Evolutionary conservation across 345 rosid genomes (phyloP), one percentile per base, ranked within the genome.

Genomic region (Nasturtium officinale): DNA sequence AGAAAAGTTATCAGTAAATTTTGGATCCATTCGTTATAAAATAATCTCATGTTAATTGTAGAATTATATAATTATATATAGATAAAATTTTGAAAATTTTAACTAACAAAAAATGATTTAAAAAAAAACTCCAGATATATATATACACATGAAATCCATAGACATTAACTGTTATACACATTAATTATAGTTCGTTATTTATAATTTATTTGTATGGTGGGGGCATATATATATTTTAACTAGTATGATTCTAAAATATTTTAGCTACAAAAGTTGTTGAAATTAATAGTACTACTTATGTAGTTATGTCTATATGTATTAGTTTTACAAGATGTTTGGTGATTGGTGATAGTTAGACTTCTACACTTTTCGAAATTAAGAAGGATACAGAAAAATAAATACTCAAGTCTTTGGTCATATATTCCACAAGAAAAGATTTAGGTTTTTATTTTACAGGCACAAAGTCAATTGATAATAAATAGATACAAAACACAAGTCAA

Each of bases 391-490:
- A 46, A 40, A 52, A 74, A 60, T 30, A 42, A 51, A 46, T 75
- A 75, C 40, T 65, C 32, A 43, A 75, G 79, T 61, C 69, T 67
- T 43, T 16, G 64, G 70, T 68, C 65, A 5, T 61, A 68, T 62
- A 68, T 68, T 43, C 79, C 50, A 6, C 57, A 42, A 61, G 42
- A 53, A 68, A 75, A 40, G 43, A 37, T n/a, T 43, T 59, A 29
- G n/a, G 69, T 42, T 32, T 40, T 43, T 8, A 43, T 69, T 46
- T 43, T 20, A 69, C 37, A 56, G 11, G 57, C 42, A 47, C 4
- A 56, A 77, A 70, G 76, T 71, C 80, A 77, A 71, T 16, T 20
- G 67, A 11, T 59, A 77, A 57, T 63, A 57, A 46, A 54, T 15
- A 9, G 32, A 33, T 21, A 51, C 55, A 67, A 75, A 51, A 40